Conservation (phyloP, 441 rosid species). For the Eutrema salsugineum region DNA sequence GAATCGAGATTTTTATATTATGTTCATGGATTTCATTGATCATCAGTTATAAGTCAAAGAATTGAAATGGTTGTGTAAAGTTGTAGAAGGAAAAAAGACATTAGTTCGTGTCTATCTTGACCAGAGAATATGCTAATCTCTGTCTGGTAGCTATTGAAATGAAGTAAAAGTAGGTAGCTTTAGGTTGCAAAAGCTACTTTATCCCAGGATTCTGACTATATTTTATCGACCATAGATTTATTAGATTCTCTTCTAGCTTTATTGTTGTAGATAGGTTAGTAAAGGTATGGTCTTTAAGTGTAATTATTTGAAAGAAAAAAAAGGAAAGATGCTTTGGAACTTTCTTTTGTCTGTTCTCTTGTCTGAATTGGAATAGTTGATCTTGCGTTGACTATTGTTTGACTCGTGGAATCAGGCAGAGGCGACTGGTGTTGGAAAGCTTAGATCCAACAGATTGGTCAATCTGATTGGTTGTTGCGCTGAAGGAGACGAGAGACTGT, state of each 20-base stretch:
- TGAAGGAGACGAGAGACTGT: slow-evolving; percentile 67
- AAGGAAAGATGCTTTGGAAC: neutral
- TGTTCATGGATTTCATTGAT: neutral
- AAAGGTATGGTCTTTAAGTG: neutral
- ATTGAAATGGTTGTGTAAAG: neutral
- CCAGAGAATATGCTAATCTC: neutral
- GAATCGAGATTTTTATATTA: neutral
- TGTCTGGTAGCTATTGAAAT: neutral
- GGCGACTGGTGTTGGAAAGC: slow-evolving; percentile 69
- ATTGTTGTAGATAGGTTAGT: neutral
- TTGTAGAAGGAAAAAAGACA: neutral
- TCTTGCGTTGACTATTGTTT: slow-evolving; percentile 13
- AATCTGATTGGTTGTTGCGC: slow-evolving; percentile 71
- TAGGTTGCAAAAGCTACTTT: slow-evolving; percentile 1
- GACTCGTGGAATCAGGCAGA: slow-evolving; percentile 37
- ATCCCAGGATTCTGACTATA: slow-evolving; percentile 2
- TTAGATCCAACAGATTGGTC: slow-evolving; percentile 58
- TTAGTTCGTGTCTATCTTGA: neutral
- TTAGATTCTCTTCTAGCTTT: neutral
- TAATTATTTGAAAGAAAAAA: neutral
- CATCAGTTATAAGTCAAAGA: neutral
- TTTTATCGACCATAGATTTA: neutral
- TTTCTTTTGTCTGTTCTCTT: neutral
- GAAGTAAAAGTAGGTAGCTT: neutral
- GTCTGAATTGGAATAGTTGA: neutral